phyloP scores from a whole-genome alignment of 805 yeast genomes.

The Ogataea wickerhamii region DNA sequence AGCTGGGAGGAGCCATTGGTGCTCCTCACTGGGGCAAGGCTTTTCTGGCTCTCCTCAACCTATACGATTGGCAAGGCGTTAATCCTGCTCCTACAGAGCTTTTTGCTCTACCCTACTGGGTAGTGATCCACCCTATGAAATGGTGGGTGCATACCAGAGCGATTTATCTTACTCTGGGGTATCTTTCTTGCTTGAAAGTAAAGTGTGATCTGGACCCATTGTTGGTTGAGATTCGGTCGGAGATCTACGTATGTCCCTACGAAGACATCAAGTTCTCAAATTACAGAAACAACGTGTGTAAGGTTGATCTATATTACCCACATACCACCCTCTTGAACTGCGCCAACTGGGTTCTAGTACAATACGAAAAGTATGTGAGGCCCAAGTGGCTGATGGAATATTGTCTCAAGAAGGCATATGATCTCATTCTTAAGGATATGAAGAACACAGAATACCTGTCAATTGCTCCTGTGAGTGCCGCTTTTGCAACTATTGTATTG shows the following conservation, averaged over 20 bases:
- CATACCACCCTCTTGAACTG: conserved; percentile 66
- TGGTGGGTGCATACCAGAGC: conserved; percentile 99
- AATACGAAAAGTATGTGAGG: conserved; percentile 68
- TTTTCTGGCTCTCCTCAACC: conserved; percentile 75
- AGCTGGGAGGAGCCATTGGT: conserved; percentile 85
- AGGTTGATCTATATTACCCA: conserved; percentile 91
- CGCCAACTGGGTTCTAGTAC: conserved; percentile 55
- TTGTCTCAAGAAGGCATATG: conserved; percentile 52
- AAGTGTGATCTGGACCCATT: conserved; percentile 62
- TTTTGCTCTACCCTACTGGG: conserved; percentile 77
- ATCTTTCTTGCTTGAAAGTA: conserved; percentile 56
- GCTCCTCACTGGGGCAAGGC: conserved; percentile 98
- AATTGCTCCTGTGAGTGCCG: conserved; percentile 93
- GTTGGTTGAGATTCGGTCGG: conserved; percentile 62
- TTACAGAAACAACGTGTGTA: conserved; percentile 83
- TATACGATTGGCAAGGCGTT: conserved; percentile 94
- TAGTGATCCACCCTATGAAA: conserved; percentile 88
- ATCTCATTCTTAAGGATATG: conserved; percentile 68
- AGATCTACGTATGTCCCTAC: conserved; percentile 69
- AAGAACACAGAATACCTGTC: conserved; percentile 75
- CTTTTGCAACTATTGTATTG: conserved; percentile 73
- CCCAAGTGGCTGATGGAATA: conserved; percentile 66
- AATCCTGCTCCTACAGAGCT: conserved; percentile 97
- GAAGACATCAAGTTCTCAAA: conserved; percentile 62
- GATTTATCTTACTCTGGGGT: conserved; percentile 83